Evolutionary conservation across 1,284 basidiomycete genomes (phyloP).

Genomic region (Lignosus rhinocerotis): DNA sequence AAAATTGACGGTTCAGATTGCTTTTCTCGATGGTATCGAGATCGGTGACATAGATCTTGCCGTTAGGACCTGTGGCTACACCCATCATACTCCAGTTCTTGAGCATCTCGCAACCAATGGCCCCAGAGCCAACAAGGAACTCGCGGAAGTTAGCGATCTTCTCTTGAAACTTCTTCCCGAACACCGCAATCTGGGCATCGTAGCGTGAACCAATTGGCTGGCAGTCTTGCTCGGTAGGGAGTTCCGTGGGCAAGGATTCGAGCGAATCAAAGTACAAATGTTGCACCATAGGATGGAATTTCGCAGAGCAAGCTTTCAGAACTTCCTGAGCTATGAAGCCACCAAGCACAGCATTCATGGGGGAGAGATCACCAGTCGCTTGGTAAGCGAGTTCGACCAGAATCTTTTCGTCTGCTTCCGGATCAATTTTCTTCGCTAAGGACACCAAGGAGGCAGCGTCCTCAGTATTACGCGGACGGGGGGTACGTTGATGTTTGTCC

Average conservation of each 20-base stretch:
- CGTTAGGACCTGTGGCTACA: conserved; percentile 80
- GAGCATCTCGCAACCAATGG: conserved; percentile 99
- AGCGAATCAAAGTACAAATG: conserved; percentile 97
- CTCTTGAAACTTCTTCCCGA: conserved; percentile 91
- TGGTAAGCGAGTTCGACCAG: conserved; percentile 90
- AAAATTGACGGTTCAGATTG: conserved; percentile 97
- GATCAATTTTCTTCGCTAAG: conserved; percentile 79
- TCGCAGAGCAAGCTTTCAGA: conserved; percentile 95
- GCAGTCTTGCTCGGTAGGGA: conserved; percentile 86
- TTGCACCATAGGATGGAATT: conserved; percentile 98
- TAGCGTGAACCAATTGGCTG: conserved; percentile 86
- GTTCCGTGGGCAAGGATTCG: conserved; percentile 81
- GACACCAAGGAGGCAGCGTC: conserved; percentile 78
- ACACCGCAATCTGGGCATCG: conserved; percentile 95
- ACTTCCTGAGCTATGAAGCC: conserved; percentile 99
- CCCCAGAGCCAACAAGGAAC: conserved; percentile 97
- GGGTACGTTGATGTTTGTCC: conserved; percentile 69
- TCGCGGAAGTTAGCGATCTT: conserved; percentile 91
- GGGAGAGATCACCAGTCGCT: conserved; percentile 90
- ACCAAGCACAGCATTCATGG: conserved; percentile 92
- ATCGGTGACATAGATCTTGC: conserved; percentile 93
- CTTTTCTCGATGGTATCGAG: conserved; percentile 99
- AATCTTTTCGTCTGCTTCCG: conserved; percentile 79
- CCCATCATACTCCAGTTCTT: conserved; percentile 99
- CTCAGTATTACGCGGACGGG: conserved; percentile 80